Evolutionary conservation across 306 rosid genomes (phyloP), one percentile per base, ranked within the genome.

Genomic region (Casuarina equisetifolia): DNA sequence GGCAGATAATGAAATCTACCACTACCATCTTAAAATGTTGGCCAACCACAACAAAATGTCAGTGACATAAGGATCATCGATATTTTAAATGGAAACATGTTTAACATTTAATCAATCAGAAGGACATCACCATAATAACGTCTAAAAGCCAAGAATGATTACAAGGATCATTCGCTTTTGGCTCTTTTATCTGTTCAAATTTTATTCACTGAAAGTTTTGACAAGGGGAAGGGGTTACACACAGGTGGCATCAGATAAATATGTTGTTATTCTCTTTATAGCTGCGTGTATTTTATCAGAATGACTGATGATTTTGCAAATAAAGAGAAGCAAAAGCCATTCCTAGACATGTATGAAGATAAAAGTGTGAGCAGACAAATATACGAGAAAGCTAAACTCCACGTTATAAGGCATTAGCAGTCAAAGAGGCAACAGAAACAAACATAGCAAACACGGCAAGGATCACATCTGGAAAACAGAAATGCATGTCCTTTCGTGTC

Each of bases 391-490:
- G n/a, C 74, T 39, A 50, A 59, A 59, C 53, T 78, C 40, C n/a
- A 70, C 36, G 25, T 71, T 48, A 40, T 57, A 77, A 4, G 55
- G 36, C 13, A 61, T 25, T 25, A 58, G 52, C 8, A 48, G 49
- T 25, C 42, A 25, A 25, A 32, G 50, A 46, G 38, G 9, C 49
- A 75, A n/a, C 62, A 75, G 51, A 53, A 64, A 17, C 6, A 16
- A 36, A 61, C n/a, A 32, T 38, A 66, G 64, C 64, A 44, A 51
- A 15, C 49, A 72, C 35, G 32, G 58, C 39, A 49, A 70, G 74
- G 44, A 4, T 72, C 75, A 48, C 9, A 9, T 49, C 17, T 62
- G n/a, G 5, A 4, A 43, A 62, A 61, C 68, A 32, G 9, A 62
- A 62, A 62, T 36, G 44, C 69, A 62, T 6, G 16, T 36, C 32